Percentiles rank a stretch among this genome's conserved stretches.
These are phyloP conservation scores for Bryum argenteum DNA, from an alignment of 225 moss, liverwort and hornwort species.

Conservation along the genomic window DNA sequence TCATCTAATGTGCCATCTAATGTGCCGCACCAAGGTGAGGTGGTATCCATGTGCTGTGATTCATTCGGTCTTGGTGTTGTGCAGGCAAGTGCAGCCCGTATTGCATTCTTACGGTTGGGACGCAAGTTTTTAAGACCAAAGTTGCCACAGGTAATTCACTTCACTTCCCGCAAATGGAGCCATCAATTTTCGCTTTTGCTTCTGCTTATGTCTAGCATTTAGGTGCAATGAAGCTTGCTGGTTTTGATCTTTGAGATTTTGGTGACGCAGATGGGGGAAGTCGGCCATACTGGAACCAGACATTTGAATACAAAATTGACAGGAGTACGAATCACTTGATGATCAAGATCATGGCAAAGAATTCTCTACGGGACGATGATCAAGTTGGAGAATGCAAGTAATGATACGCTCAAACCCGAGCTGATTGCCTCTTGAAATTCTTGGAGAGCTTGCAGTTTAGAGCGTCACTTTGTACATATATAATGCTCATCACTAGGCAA, in stretches of 20 bases:
- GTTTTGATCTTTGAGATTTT: neutral
- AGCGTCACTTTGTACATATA: neutral
- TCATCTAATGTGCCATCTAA: too few species aligned
- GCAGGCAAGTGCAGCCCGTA: slow-evolving; percentile 52
- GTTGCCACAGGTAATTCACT: slow-evolving; percentile 31
- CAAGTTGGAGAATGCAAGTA: slow-evolving; percentile 37
- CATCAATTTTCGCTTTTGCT: neutral
- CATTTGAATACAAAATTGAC: slow-evolving; percentile 48
- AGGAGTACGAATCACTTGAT: slow-evolving; percentile 34
- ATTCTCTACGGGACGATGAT: slow-evolving; percentile 39
- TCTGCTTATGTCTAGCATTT: slow-evolving; percentile 7
- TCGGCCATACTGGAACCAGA: slow-evolving; percentile 45
- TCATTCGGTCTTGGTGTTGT: slow-evolving; percentile 14
- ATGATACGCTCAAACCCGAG: neutral
- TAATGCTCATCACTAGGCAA: neutral
- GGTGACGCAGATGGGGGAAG: slow-evolving; percentile 38
- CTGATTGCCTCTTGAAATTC: neutral
- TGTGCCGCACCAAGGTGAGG: too few species aligned
- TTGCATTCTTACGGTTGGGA: slow-evolving; percentile 41
- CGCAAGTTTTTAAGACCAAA: slow-evolving; percentile 19
- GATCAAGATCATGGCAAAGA: slow-evolving; percentile 38
- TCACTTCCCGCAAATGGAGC: neutral
- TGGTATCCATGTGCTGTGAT: neutral
- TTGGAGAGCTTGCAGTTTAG: neutral
- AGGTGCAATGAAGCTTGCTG: neutral